Conservation (phyloP, 352 stramenopile species). For the Phytophthora melonis region DNA sequence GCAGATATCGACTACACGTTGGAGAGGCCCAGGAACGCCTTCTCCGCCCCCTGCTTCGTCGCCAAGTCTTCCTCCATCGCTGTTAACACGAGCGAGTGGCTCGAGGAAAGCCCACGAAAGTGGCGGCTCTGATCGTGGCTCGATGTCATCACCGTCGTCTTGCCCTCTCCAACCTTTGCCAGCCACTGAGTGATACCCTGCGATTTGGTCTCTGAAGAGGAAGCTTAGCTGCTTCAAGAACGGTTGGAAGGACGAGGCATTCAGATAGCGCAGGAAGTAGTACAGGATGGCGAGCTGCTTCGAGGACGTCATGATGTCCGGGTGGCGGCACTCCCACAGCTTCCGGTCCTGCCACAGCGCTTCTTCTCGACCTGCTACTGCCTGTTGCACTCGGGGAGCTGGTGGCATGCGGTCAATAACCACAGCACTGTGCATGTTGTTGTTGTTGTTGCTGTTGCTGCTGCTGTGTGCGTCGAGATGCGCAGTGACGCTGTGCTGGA, state of each 20-base stretch:
- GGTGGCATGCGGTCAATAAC: constrained; percentile 5
- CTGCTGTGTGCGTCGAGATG: constrained; percentile 1
- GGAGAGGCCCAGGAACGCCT: constrained; percentile 12
- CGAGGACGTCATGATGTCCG: constrained; percentile 46
- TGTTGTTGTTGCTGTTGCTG: not conserved
- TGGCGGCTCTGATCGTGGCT: not conserved
- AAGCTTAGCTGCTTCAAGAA: constrained; percentile 42
- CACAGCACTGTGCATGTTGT: not conserved
- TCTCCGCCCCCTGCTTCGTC: not conserved
- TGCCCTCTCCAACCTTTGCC: not conserved
- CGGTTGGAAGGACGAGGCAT: constrained; percentile 38
- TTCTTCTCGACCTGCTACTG: constrained; percentile 19
- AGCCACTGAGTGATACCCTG: constrained; percentile 6
- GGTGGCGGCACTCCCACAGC: constrained; percentile 54
- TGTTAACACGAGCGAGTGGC: constrained; percentile 5
- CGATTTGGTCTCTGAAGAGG: constrained; percentile 32
- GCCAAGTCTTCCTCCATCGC: not conserved
- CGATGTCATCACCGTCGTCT: not conserved
- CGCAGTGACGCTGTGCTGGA: not conserved
- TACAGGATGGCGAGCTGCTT: constrained; percentile 64
- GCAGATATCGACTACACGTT: constrained; percentile 34
- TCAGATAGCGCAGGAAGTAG: constrained; percentile 48
- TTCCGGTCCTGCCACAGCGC: constrained; percentile 41
- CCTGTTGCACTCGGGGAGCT: not conserved
- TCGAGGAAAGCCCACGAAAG: constrained; percentile 44